Base-by-base conservation (phyloP, 2,329 filamentous ascomycete species). In the Colletotrichum cereale region DNA sequence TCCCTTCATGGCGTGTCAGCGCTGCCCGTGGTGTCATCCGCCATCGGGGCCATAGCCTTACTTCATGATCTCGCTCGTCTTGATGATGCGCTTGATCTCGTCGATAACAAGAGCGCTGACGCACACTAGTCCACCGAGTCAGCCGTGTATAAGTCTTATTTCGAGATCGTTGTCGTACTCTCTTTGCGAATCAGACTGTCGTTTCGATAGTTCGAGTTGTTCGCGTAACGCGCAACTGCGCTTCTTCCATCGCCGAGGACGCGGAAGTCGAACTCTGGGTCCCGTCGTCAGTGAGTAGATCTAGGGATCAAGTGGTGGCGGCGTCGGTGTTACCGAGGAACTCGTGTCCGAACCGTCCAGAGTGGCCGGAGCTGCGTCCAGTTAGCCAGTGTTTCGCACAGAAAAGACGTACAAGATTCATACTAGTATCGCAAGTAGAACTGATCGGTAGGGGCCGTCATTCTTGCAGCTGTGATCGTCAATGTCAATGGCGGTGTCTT, bases 341-440 rank as follows among this genome's bases (percentile, higher is more conserved):
- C 84, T 99, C 96, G 84, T 99, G 96, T 74, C 96, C 96, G 82
- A 98, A 98, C 75, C 96, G 93, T 79, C 96, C 96, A 83, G 95
- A 96, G 84, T 99, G 96, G 78, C 96, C 96, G 76, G 96, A 98
- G 87, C 96, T 98, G 80, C 77, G 71, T 24, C 65, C 56, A 48
- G 78, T 73, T 75, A 75, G 63, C 40, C 44, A 56, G 48, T 26
- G 2, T 36, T 2, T 1, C 18, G n/a, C 0, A 34, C 5, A 1
- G 3, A 21, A 48, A 48, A 38, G 48, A 31, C 10, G 6, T 1
- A 1, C 21, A n/a, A 21, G 26, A 31, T 21, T 7, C 93, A 82
- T 90, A 98, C 96, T 99, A 99, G 87, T 99, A 99, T 78, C 96
- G 92, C 76, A 99, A 85, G 79, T 99, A 99, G 81, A 99, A 98